Evolutionary conservation across 805 yeast species (phyloP).

Genomic region (Candida manassasensis): DNA sequence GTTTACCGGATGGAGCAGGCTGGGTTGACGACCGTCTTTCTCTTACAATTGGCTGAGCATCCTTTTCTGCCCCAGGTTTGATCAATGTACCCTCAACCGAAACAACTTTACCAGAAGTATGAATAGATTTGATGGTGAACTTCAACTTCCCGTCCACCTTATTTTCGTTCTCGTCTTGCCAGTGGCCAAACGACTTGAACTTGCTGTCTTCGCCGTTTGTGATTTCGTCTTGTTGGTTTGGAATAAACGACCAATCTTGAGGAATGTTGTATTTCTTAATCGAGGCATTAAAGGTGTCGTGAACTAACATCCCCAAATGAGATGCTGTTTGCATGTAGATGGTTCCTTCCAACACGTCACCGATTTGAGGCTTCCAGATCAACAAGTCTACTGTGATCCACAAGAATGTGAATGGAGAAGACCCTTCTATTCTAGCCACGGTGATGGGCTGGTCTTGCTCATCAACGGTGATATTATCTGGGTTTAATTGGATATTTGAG

Average conservation of each 20-base stretch:
- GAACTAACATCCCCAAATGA: constrained; percentile 85
- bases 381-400: constrained; percentile 84
- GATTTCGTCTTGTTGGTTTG: constrained; percentile 65
- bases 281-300: constrained; percentile 93
- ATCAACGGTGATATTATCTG: constrained; percentile 33
- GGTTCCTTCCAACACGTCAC: constrained; percentile 82
- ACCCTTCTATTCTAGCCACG: constrained; percentile 66
- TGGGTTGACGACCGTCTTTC: constrained; percentile 27
- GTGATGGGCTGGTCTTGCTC: constrained; percentile 32
- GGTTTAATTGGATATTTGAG: constrained; percentile 52
- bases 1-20: constrained; percentile 16
- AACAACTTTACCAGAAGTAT: constrained; percentile 74
- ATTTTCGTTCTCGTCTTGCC: constrained; percentile 74
- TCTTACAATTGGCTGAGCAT: constrained; percentile 50
- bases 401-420: constrained; percentile 80
- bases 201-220: constrained; percentile 14
- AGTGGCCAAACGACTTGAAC: constrained; percentile 69
- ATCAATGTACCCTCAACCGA: constrained; percentile 86
- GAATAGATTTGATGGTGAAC: constrained; percentile 69
- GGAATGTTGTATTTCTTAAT: constrained; percentile 85
- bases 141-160: constrained; percentile 78
- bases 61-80: constrained; percentile 51
- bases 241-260: constrained; percentile 77
- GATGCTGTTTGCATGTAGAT: constrained; percentile 91
- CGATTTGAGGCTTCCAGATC: constrained; percentile 88